phyloP scores from a whole-genome alignment of 1,284 basidiomycete species.

The Stygiomarasmius scandens region DNA sequence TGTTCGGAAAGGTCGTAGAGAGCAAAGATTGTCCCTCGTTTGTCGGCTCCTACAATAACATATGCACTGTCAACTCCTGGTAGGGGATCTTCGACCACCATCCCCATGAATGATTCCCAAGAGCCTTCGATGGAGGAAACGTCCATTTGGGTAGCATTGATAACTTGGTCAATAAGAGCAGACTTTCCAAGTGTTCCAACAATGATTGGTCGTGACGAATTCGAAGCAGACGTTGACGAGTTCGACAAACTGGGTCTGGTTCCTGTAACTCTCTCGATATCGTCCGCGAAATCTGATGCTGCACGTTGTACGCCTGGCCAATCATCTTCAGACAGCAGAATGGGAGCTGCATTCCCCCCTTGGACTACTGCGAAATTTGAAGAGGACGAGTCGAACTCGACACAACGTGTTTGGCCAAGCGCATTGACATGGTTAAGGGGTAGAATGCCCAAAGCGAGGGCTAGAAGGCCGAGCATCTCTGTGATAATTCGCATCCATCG shows the following conservation, averaged over 20 bases:
- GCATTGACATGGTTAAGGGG: constrained; percentile 19
- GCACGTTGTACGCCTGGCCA: constrained; percentile 70
- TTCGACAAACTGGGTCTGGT: constrained; percentile 51
- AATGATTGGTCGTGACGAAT: constrained; percentile 49
- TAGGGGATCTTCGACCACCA: constrained; percentile 57
- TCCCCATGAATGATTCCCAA: constrained; percentile 65
- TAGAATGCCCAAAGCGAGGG: not conserved
- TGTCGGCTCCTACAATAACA: constrained; percentile 69
- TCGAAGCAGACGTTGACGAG: constrained; percentile 27
- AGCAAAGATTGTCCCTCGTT: constrained; percentile 67
- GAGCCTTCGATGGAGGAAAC: constrained; percentile 59
- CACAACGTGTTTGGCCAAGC: constrained; percentile 43
- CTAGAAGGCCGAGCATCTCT: not conserved
- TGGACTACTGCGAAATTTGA: constrained; percentile 44
- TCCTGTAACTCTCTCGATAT: constrained; percentile 64
- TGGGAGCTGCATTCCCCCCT: constrained; percentile 46
- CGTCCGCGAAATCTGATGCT: constrained; percentile 59
- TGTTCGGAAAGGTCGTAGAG: constrained; percentile 76
- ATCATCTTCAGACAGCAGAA: constrained; percentile 57
- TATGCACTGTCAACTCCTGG: constrained; percentile 62
- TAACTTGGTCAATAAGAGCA: constrained; percentile 56
- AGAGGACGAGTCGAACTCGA: constrained; percentile 35
- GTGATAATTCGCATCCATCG: not conserved
- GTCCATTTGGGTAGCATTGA: constrained; percentile 55
- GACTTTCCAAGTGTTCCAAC: constrained; percentile 70